Conservation (phyloP, 2,329 filamentous ascomycete species). For the Pleoardoris graminearum region DNA sequence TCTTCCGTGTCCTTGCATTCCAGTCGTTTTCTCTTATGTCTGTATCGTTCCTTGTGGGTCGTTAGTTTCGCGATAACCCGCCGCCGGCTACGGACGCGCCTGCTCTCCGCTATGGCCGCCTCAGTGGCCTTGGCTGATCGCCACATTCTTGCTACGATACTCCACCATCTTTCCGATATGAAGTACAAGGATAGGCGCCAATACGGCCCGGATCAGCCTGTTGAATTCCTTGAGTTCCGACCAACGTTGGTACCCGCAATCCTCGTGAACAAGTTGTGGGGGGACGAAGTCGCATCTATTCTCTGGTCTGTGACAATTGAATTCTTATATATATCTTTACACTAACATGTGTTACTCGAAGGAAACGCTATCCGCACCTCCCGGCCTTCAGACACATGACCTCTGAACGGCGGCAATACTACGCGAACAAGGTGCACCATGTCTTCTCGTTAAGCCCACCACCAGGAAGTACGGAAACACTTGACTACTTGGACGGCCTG, state of each 20-base stretch:
- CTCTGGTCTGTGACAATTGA: slow-evolving; percentile 23
- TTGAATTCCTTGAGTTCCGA: slow-evolving; percentile 40
- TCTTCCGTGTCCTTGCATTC: too few relatives aligned
- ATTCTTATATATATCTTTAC: too few relatives aligned
- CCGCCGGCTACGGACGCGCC: neutral
- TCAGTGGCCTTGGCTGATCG: slow-evolving; percentile 25
- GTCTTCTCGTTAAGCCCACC: slow-evolving; percentile 28
- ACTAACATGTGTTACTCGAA: neutral
- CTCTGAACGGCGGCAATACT: slow-evolving; percentile 29
- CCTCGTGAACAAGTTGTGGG: slow-evolving; percentile 39
- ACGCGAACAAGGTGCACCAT: slow-evolving; percentile 37
- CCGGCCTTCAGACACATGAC: slow-evolving; percentile 29
- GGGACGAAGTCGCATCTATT: slow-evolving; percentile 36
- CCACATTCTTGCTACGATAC: slow-evolving; percentile 30
- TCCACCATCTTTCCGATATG: slow-evolving; percentile 36
- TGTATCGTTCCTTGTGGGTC: neutral
- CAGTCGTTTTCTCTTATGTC: neutral
- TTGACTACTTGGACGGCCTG: slow-evolving; percentile 31
- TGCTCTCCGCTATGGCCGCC: slow-evolving; percentile 25
- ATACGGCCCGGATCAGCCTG: slow-evolving; percentile 34
- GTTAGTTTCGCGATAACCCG: neutral
- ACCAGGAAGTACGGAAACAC: slow-evolving; percentile 15
- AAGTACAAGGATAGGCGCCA: slow-evolving; percentile 38
- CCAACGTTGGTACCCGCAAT: slow-evolving; percentile 38
- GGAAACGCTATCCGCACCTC: slow-evolving; percentile 34